Evolutionary conservation across 768 basidiomycete species (phyloP), one percentile per base, ranked within the genome.

Genomic region (Suillus variegatus): DNA sequence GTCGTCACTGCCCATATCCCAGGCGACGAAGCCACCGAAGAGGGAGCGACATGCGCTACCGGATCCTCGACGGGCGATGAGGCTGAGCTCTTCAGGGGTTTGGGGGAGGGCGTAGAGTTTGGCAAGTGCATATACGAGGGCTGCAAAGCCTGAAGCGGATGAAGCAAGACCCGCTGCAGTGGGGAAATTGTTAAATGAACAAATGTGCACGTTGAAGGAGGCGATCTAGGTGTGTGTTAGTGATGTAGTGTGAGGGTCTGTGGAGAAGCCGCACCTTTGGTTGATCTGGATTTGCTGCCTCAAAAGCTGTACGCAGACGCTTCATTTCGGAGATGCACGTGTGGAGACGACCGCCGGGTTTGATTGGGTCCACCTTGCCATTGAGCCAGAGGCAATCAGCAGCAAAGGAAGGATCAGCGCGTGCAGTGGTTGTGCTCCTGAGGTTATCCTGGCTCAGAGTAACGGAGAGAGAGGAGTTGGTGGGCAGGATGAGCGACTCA

Each of bases 141-240:
- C 97, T 5, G 97, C 97, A 71, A 99, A 96, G 18, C 97, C 97
- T 0, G 95, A 94, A 0, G 97, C 97, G 41, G 96, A 98, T 1
- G 96, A 98, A 1, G 97, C 97, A 54, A 99, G 88, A 5, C 97
- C 97, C 0, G 97, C 97, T 16, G 97, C 97, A 16, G 97, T 99
- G 38, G 97, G 97, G 84, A 99, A 99, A 82, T 99, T 99, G 85
- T 99, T 99, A 81, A 88, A 90, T 8, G 97, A 99, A 64, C 88
- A 88, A 71, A 99, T 95, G 80, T 95, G 95, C 5, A 99, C 86
- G 20, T 85, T 80, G 76, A 81, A 92, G 18, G 80, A 69, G 0
- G 95, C 92, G 44, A 96, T 77, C 90, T 93, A 13, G 20, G 28
- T 36, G 44, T 25, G 41, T 13, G 38, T 64, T 51, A 57, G 61